Base-by-base conservation (phyloP, 441 rosid genomes). In the Mallotus repandus region DNA sequence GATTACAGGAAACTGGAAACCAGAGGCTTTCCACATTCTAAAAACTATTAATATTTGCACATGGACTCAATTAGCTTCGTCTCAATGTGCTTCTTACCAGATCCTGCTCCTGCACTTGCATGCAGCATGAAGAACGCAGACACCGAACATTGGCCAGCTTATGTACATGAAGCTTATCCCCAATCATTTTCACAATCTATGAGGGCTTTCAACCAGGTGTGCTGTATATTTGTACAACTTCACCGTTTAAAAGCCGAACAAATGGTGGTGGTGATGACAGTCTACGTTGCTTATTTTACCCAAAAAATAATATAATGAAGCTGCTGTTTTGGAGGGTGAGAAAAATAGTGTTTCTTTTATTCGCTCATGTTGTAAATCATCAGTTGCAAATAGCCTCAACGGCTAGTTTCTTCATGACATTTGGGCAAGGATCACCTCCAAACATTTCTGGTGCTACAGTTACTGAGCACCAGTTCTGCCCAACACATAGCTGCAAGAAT, bases 341-440 rank as follows among this genome's bases (percentile, higher is more conserved):
- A 80, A 60, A 67, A 69, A 18, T 49, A 49, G 75, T 81, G 49
- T 65, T 77, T 67, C 55, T 32, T 74, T 57, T 57, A 21, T 71
- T 65, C 66, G 32, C 29, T 3, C 50, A 5, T 38, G 54, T 54
- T 57, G 71, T 38, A 38, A 63, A 64, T 54, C 61, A 72, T 90
- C 84, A 93, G 82, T 88, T 83, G 76, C 99, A 96, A 76, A 96
- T 66, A 15, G 86, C 97, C 85, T 96, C 99, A 38, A 91, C 98
- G 0, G 97, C 89, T 18, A 96, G 92, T 71, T 91, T 92, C 89
- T 96, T 96, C 99, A 89, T 93, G 75, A 93, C 83, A 49, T 55
- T 82, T 0, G 92, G 95, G 72, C 99, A 93, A 0, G 99, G 98
- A 78, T 96, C 99, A 64, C 97, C 99, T 10, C 98, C 98, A 45